Evolutionary conservation across 2,329 filamentous ascomycete species (phyloP), one percentile per base, ranked within the genome.

Genomic region (Podosphaera xanthii): DNA sequence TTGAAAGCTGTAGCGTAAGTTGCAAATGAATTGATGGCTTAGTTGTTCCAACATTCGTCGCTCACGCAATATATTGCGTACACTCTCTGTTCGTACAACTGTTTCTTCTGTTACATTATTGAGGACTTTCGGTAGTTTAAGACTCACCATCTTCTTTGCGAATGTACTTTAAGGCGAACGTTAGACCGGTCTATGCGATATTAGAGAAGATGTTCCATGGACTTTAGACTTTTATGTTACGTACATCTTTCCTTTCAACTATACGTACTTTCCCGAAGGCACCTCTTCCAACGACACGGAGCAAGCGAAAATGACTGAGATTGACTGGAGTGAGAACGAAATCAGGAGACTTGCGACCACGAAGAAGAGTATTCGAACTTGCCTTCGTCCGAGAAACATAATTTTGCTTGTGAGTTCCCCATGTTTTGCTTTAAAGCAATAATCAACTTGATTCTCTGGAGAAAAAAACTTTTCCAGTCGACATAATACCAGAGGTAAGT

Each of bases 211-310:
- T 8, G 55, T 57, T 12, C 38, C 8, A 58, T 31, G 35, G 31
- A 58, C 40, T n/a, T 10, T 6, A 6, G 36, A 40, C 10, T 40
- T 40, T 10, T 40, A 40, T 10, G 10, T 40, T 40, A 40, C 36
- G 10, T 1, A 89, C 95, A 70, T 98, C 92, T 73, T 97, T 97
- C 65, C 90, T 82, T 77, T 98, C 92, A 69, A 98, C 92, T 65
- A 98, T 98, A 68, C 92, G 86, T 62, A 98, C 92, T 74, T 98
- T 98, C 68, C 92, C 92, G 75, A 98, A 98, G 60, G 92, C 92
- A 68, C 92, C 92, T 72, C 95, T 94, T 64, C 92, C 92, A 65
- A 98, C 92, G 63, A 98, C 92, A 69, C 92, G 84, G 64, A 97
- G 76, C 59, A 98, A 78, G 65, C 91, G 87, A 72, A 98, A 98